Evolutionary conservation across 805 yeast species (phyloP), one percentile per base, ranked within the genome.

Genomic region (Jamesozyma jinghongensis): DNA sequence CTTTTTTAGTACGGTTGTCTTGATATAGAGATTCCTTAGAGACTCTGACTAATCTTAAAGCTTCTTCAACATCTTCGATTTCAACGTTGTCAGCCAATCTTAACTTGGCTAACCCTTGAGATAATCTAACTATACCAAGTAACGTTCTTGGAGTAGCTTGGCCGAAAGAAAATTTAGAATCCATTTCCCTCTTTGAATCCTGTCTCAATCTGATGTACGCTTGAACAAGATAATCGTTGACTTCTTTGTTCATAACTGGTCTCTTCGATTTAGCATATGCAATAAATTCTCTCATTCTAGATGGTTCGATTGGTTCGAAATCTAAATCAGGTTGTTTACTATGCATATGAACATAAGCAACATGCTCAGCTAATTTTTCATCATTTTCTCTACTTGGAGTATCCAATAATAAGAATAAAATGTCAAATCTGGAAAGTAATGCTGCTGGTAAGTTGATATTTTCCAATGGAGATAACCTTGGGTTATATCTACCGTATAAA

Each of bases 401-500:
- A 67, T 92, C 98, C 49, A 92, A 73, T 48, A 92, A 74, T 59
- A 92, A 69, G 61, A 82, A 92, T 65, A 92, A 66, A 37, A 92
- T 73, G 65, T 92, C 98, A 62, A 92, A 92, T 67, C 98, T 81
- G 28, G 97, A 90, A 39, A 92, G 69, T 52, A 92, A 70, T 0
- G 98, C 98, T 0, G 97, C 97, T 5, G 98, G 98, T 44, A 92
- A 70, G 57, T 92, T 92, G 61, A 92, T 90, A 64, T 92, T 92
- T 56, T 92, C 96, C 48, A 87, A 80, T 3, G 98, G 97, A 6
- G 95, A 83, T 43, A 90, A 65, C 47, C 77, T 74, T 29, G 95
- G 84, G 63, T 92, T 90, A 66, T 92, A 92, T 48, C 97, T 75
- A 42, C 98, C 97, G 59, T 84, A 88, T 29, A 88, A 68, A 16